Evolutionary conservation across 176 grass and related monocot species (phyloP).

Genomic region (sorghum (Sorghum bicolor)): Sorghum_bicolor_NCBIv3 NC_012877.2:61263501-61264000

Average conservation of each 20-base stretch:
- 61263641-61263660: constrained; percentile 93
- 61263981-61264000: constrained; percentile 78
- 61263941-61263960: constrained; percentile 60
- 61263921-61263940: neutral
- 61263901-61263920: neutral
- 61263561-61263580: constrained; percentile 94
- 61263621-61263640: constrained; percentile 80
- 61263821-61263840: constrained; percentile 96
- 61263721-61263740: constrained; percentile 84
- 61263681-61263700: constrained; percentile 97
- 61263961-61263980: constrained; percentile 85
- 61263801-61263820: constrained; percentile 96
- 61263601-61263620: constrained; percentile 71
- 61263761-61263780: constrained; percentile 77
- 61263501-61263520: constrained; percentile 57
- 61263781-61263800: constrained; percentile 76
- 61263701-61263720: constrained; percentile 90
- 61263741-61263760: constrained; percentile 84
- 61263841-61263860: constrained; percentile 99
- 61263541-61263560: constrained; percentile 97
- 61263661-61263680: constrained; percentile 85
- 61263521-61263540: constrained; percentile 97
- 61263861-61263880: constrained; percentile 66
- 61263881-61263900: neutral
- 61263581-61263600: constrained; percentile 97